Evolutionary conservation across 495 filamentous ascomycete species (phyloP).

Genomic region (Penicillium longicatenatum): DNA sequence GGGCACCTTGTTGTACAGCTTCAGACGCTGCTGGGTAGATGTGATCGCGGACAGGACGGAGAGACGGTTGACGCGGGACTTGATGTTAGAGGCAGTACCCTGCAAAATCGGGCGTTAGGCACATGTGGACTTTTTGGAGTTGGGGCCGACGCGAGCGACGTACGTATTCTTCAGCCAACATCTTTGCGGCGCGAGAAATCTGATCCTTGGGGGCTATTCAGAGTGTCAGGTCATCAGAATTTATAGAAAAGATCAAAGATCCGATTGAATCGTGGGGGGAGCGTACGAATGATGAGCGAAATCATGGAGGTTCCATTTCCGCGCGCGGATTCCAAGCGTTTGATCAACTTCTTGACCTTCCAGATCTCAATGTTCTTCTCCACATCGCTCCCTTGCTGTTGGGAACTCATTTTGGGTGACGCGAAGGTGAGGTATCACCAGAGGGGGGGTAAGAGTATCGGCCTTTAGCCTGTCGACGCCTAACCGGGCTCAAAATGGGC

Average conservation of each 20-base stretch:
- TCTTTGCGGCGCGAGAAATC: conserved; percentile 92
- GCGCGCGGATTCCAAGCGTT: conserved; percentile 86
- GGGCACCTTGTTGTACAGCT: conserved; percentile 97
- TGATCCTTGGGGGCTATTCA: conserved; percentile 90
- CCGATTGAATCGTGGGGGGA: not conserved
- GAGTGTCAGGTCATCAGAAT: conserved; percentile 18
- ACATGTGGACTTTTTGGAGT: not conserved
- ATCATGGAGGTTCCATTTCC: conserved; percentile 99
- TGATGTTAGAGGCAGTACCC: conserved; percentile 99
- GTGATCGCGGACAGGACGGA: conserved; percentile 98
- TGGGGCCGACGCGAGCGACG: conserved; percentile 34
- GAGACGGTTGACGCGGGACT: conserved; percentile 97
- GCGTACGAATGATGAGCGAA: conserved; percentile 92
- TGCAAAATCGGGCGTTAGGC: conserved; percentile 30
- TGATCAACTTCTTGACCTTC: conserved; percentile 97
- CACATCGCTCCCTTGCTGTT: conserved; percentile 83
- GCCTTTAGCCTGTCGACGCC: conserved; percentile 30
- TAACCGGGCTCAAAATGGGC: conserved; percentile 25
- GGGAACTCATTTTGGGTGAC: conserved; percentile 80
- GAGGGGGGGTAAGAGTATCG: conserved; percentile 24
- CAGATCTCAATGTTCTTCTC: conserved; percentile 93
- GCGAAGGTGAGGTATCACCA: conserved; percentile 37
- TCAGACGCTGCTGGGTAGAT: conserved; percentile 96
- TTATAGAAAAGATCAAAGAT: not conserved
- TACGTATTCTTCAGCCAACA: conserved; percentile 99